Percentiles rank a stretch among this genome's conserved stretches.
These are phyloP conservation scores for Ogataea methylovora DNA, from an alignment of 805 yeast genomes.

Conservation along the genomic window DNA sequence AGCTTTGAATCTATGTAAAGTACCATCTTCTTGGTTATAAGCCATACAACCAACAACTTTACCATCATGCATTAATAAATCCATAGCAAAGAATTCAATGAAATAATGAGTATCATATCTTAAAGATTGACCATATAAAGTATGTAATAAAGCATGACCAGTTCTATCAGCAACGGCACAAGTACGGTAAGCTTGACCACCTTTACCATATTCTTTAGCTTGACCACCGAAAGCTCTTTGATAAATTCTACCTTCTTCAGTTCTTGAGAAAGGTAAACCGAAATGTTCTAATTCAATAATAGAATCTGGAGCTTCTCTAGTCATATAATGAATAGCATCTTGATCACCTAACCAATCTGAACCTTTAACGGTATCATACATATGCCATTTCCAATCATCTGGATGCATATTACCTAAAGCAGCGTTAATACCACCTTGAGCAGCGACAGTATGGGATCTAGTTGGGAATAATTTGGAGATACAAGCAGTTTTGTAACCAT, in stretches of 20 bases:
- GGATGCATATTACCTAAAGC: constrained; percentile 98
- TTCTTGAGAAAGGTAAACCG: constrained; percentile 98
- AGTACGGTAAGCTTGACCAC: constrained; percentile 98
- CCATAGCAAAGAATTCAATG: constrained; percentile 95
- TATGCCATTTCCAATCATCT: constrained; percentile 99
- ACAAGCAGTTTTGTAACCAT: constrained; percentile 97
- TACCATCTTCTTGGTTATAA: constrained; percentile 98
- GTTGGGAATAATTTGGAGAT: constrained; percentile 95
- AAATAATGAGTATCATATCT: constrained; percentile 97
- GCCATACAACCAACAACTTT: constrained; percentile 96
- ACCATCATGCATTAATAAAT: constrained; percentile 89
- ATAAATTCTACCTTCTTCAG: constrained; percentile 91
- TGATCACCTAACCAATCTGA: constrained; percentile 99
- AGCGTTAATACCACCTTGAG: constrained; percentile 99
- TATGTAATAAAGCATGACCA: constrained; percentile 94
- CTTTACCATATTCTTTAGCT: constrained; percentile 89
- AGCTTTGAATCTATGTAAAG: constrained; percentile 94
- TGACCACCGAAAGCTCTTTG: constrained; percentile 99
- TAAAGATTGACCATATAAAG: constrained; percentile 92
- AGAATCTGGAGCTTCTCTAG: constrained; percentile 93
- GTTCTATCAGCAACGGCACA: constrained; percentile 99
- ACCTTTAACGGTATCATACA: constrained; percentile 99
- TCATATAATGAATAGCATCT: constrained; percentile 98
- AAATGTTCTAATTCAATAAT: constrained; percentile 95
- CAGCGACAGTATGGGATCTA: constrained; percentile 97